Conservation (phyloP, 495 filamentous ascomycete genomes). For the Daldinia bambusicola region DNA sequence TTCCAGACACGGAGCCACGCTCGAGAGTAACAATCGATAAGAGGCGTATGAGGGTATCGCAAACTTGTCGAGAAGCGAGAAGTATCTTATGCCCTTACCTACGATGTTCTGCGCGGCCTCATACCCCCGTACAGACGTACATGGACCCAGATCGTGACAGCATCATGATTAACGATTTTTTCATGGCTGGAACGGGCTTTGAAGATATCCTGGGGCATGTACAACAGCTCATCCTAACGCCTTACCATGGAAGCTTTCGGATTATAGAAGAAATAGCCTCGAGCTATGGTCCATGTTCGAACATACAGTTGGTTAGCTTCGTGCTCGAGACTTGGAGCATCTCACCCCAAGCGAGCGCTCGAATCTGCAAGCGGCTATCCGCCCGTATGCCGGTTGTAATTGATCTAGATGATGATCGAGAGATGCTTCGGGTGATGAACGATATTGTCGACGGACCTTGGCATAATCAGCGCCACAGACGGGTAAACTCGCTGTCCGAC, state of each 20-base stretch:
- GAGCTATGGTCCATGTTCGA: background rate
- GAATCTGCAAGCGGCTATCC: background rate
- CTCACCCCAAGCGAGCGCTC: background rate
- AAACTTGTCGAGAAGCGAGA: background rate
- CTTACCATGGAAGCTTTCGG: background rate
- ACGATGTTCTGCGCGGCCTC: background rate
- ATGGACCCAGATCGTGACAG: conserved; percentile 4
- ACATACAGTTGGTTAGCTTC: background rate
- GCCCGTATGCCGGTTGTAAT: background rate
- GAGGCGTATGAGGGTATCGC: background rate
- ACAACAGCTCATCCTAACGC: background rate
- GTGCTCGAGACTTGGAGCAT: conserved; percentile 6
- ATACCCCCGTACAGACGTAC: background rate
- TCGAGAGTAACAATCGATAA: background rate
- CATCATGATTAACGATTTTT: background rate
- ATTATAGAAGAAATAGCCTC: background rate
- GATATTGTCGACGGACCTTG: background rate
- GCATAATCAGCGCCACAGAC: background rate
- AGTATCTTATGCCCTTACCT: background rate
- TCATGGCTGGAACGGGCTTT: background rate
- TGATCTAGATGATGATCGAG: conserved; percentile 3
- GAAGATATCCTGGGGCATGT: conserved; percentile 2
- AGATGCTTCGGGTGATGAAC: background rate
- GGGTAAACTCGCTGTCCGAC: background rate
- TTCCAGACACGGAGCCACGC: background rate